Evolutionary conservation across 2,329 filamentous ascomycete genomes (phyloP).

Genomic region (Penicillium aurantiogriseum): DNA sequence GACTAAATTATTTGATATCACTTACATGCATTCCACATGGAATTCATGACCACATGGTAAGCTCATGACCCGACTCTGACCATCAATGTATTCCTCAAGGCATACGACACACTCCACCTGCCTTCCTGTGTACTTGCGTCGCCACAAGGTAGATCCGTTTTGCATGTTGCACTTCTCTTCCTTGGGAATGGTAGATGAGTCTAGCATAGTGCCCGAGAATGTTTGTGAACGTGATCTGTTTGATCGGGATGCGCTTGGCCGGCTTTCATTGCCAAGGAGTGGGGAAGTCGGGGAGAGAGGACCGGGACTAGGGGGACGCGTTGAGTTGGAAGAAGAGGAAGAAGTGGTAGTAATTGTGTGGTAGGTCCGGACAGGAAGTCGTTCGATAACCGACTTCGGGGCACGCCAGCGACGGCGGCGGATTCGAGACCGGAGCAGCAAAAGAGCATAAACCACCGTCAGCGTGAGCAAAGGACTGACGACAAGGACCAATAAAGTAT

Average conservation of each 20-base stretch:
- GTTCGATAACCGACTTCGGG: conserved; percentile 94
- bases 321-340: conserved; percentile 55
- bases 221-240: conserved; percentile 41
- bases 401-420: conserved; percentile 88
- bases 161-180: conserved; percentile 48
- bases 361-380: conserved; percentile 91
- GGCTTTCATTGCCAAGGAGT: conserved; percentile 54
- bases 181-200: conserved; percentile 24
- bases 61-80: conserved; percentile 93
- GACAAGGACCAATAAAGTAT: conserved; percentile 93
- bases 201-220: conserved; percentile 31
- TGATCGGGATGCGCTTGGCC: conserved; percentile 30
- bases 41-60: conserved; percentile 97
- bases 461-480: conserved; percentile 90
- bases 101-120: conserved; percentile 93
- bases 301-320: conserved; percentile 62
- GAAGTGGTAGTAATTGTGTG: conserved; percentile 73
- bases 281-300: conserved; percentile 74
- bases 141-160: conserved; percentile 41
- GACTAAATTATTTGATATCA: conserved; percentile 29
- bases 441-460: conserved; percentile 85
- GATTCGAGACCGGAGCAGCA: conserved; percentile 84
- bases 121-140: conserved; percentile 60
- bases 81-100: conserved; percentile 92
- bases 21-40: conserved; percentile 97